A percentile compares a stretch with the other conserved stretches of the same genome.
Evolutionary conservation across 1,284 basidiomycete species (phyloP).

Genomic region (Tetrapyrgos nigripes): DNA sequence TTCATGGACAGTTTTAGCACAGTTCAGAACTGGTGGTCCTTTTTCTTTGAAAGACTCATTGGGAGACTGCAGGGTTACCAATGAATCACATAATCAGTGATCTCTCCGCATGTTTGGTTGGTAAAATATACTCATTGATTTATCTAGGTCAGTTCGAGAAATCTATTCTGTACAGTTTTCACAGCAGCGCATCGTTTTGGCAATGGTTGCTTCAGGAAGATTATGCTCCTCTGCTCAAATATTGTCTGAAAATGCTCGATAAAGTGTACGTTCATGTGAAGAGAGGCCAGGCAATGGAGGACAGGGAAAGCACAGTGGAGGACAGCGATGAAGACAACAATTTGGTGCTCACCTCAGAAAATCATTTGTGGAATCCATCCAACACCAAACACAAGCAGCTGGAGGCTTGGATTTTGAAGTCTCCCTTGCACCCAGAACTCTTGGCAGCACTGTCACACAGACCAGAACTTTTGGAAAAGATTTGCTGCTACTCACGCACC

Average conservation of each 20-base stretch:
- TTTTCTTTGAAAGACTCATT: slow-evolving; percentile 7
- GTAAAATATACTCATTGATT: background rate
- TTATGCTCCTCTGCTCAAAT: background rate
- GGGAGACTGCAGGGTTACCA: slow-evolving; percentile 7
- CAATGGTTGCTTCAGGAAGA: background rate
- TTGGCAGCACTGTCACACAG: background rate
- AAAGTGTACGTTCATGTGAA: background rate
- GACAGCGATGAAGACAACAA: background rate
- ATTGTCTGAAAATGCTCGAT: background rate
- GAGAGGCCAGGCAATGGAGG: background rate
- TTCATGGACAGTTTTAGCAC: slow-evolving; percentile 9
- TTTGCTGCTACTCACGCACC: background rate
- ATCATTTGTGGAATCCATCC: too few relatives aligned
- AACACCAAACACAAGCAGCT: background rate
- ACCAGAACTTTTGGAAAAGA: background rate
- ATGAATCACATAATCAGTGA: slow-evolving; percentile 9
- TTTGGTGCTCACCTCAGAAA: background rate
- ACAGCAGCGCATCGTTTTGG: background rate
- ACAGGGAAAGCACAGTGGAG: too few relatives aligned
- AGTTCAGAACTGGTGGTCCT: slow-evolving; percentile 9
- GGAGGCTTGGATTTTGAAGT: background rate
- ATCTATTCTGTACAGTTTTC: background rate
- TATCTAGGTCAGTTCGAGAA: slow-evolving; percentile 2
- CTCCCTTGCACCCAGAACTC: background rate
- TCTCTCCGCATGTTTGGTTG: background rate